These are phyloP conservation scores for Grifola frondosa DNA, from an alignment of 1,284 basidiomycete species.

Conservation along the genomic window DNA sequence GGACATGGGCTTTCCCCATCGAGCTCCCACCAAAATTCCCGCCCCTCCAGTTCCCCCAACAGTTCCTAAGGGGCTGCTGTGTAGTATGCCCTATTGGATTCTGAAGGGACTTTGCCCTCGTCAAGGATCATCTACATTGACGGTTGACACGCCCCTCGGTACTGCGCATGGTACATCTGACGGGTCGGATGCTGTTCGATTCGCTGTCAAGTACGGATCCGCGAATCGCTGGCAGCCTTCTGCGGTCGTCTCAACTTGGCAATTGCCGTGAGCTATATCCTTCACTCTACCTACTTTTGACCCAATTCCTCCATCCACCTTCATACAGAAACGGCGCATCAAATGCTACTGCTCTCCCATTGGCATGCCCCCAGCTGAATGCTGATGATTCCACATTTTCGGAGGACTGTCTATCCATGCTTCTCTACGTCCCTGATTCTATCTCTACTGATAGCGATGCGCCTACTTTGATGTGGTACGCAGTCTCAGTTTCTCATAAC, in stretches of 20 bases:
- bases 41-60: constrained; percentile 30
- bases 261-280: constrained; percentile 54
- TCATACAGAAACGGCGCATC: constrained; percentile 47
- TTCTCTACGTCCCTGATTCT: constrained; percentile 65
- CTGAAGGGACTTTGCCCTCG: constrained; percentile 42
- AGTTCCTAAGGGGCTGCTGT: constrained; percentile 38
- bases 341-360: constrained; percentile 56
- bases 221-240: constrained; percentile 63
- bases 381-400: constrained; percentile 48
- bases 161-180: constrained; percentile 52
- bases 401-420: constrained; percentile 80
- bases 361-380: constrained; percentile 67
- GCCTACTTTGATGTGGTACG: constrained; percentile 67
- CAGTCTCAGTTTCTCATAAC: constrained; percentile 4
- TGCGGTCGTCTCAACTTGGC: constrained; percentile 51
- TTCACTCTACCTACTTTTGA: neutral
- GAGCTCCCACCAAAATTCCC: constrained; percentile 13
- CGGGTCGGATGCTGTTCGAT: constrained; percentile 49
- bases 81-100: constrained; percentile 44
- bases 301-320: constrained; percentile 4
- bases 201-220: constrained; percentile 63
- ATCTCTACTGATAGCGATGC: constrained; percentile 36
- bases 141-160: constrained; percentile 51
- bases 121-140: constrained; percentile 26
- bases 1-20: constrained; percentile 28